A percentile compares a stretch with the other conserved stretches of the same genome.
Conservation (phyloP, 2,329 filamentous ascomycete genomes). For the Annulohypoxylon truncatum region DNA sequence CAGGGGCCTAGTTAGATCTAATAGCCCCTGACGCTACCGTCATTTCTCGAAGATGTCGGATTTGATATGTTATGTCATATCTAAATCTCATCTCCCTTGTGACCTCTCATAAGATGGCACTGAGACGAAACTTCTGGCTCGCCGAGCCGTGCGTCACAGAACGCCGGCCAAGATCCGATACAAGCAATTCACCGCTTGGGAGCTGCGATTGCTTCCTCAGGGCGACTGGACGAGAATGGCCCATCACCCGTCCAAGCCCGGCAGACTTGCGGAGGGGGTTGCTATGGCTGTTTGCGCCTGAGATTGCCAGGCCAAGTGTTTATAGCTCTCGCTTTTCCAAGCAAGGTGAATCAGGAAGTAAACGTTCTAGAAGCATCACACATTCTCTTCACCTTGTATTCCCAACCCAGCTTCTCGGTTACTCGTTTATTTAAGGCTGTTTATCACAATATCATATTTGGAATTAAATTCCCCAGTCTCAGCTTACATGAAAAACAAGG, state of each 20-base stretch:
- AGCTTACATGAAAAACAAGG: neutral
- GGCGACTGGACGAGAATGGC: conserved; percentile 19
- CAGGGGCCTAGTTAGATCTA: conserved; percentile 26
- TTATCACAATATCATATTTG: conserved; percentile 14
- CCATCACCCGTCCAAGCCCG: conserved; percentile 23
- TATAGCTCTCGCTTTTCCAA: conserved; percentile 2
- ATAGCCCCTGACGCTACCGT: conserved; percentile 19
- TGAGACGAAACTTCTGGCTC: conserved; percentile 3
- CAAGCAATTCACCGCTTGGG: conserved; percentile 18
- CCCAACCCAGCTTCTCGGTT: conserved; percentile 5
- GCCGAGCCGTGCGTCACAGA: conserved; percentile 19
- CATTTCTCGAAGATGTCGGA: neutral
- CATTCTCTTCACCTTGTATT: conserved; percentile 9
- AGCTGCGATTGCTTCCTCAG: conserved; percentile 13
- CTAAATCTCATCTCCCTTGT: conserved; percentile 20
- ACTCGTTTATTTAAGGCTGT: conserved; percentile 20
- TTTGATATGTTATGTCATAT: conserved; percentile 35
- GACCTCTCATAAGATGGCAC: conserved; percentile 29
- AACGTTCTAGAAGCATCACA: conserved; percentile 24
- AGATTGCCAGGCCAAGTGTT: conserved; percentile 11
- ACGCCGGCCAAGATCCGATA: conserved; percentile 21
- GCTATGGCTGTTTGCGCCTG: conserved; percentile 36
- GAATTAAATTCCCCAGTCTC: conserved; percentile 6
- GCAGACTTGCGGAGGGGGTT: conserved; percentile 17
- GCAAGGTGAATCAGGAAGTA: conserved; percentile 12